Percentiles rank a stretch among this genome's conserved stretches.
These are phyloP conservation scores for Populus hybrid DNA, from an alignment of 441 rosid genomes.

Conservation along the genomic window DNA sequence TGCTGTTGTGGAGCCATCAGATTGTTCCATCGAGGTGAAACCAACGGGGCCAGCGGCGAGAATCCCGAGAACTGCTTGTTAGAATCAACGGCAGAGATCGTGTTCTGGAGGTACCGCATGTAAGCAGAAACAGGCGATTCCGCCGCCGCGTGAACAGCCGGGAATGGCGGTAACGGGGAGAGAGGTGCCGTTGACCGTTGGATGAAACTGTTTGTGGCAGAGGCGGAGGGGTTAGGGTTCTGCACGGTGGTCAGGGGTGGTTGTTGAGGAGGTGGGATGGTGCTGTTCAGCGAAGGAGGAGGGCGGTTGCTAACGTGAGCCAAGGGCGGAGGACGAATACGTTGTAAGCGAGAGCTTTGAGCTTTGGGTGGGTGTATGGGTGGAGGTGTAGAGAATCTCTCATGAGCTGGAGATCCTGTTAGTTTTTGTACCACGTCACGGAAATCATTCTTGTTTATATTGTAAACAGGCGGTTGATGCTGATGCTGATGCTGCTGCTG, in stretches of 20 bases:
- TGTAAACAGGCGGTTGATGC: conserved; percentile 93
- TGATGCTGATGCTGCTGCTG: conserved; percentile 58
- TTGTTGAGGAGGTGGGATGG: conserved; percentile 63
- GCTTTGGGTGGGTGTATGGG: conserved; percentile 70
- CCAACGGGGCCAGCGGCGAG: conserved; percentile 50
- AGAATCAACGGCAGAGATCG: conserved; percentile 40
- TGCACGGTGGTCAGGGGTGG: conserved; percentile 18
- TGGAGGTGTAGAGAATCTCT: conserved; percentile 73
- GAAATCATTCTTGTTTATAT: conserved; percentile 89
- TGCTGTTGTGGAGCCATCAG: conserved; percentile 17
- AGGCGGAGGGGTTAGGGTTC: background rate
- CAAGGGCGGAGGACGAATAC: conserved; percentile 94
- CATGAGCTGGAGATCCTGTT: conserved; percentile 89
- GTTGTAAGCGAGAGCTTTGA: conserved; percentile 79
- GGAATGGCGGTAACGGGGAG: conserved; percentile 85
- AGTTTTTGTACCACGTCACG: conserved; percentile 93
- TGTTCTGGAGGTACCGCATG: conserved; percentile 67
- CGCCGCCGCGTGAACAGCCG: conserved; percentile 78
- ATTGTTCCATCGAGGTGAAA: conserved; percentile 69
- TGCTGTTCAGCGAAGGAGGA: conserved; percentile 46
- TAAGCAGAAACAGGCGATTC: conserved; percentile 91
- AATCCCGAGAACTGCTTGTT: conserved; percentile 51
- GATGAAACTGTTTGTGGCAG: conserved; percentile 22
- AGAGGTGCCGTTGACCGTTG: conserved; percentile 49
- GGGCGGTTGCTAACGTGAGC: conserved; percentile 70